Evolutionary conservation across 371 early-diverging fungal species (phyloP), one percentile per base, ranked within the genome.

Genomic region (Actinomortierella ambigua): DNA sequence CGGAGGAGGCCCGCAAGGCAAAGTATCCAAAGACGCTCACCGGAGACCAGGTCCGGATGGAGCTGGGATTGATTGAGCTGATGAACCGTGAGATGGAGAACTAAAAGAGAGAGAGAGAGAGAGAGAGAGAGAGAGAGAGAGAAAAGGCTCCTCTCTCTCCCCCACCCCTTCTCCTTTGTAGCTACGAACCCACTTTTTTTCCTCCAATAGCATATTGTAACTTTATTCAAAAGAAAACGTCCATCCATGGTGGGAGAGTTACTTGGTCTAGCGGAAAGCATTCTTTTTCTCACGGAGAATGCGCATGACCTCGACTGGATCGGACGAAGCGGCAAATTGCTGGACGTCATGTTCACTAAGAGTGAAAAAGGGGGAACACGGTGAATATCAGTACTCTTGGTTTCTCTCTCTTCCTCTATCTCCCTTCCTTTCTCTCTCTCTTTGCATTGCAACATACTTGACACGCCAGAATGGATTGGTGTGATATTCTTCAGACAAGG

Each of bases 381-480:
- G 4, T 34, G 24, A 22, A 41, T 14, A 22, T 18, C 5, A 39
- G 3, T 17, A 17, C n/a, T n/a, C n/a, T 15, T 15, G 8, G 17
- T 29, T 14, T 55, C 27, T 24, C 43, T 18, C 55, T 43, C 18
- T 44, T 42, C 39, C 20, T 1, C n/a, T n/a, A n/a, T n/a, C n/a
- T n/a, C n/a, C n/a, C n/a, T 20, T 15, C 18, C 55, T 22, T 18
- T 39, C 47, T 20, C 28, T 15, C 24, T 24, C 8, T 49, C 28
- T 18, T 41, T 42, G 22, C 6, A 18, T 14, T 24, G 7, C 2
- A 8, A 48, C 9, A 34, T 52, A n/a, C 23, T 77, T 69, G 34
- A 91, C 88, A 26, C 96, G 82, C 81, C 95, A 75, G 63, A 95
- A 95, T 2, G 94, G 94, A 55, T 95, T 95, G 64, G 85, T 88